A percentile compares a stretch with the other conserved stretches of the same genome.
phyloP scores from a whole-genome alignment of 2,329 filamentous ascomycete species.

The Sclerotinia borealis region DNA sequence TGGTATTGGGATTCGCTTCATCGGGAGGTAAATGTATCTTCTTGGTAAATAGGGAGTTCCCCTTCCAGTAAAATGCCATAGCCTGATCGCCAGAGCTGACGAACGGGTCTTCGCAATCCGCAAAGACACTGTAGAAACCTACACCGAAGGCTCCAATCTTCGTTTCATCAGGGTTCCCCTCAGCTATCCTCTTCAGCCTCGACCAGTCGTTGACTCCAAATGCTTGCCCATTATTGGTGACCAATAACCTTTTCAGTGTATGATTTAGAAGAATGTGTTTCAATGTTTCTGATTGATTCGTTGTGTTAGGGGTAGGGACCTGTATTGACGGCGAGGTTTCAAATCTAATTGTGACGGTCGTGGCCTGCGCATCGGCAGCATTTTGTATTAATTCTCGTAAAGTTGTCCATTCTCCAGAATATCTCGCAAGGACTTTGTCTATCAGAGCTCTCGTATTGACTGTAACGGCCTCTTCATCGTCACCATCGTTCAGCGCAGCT shows the following conservation, averaged over 20 bases:
- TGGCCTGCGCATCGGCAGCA: slow-evolving; percentile 92
- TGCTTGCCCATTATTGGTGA: slow-evolving; percentile 84
- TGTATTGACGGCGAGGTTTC: slow-evolving; percentile 81
- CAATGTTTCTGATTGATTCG: slow-evolving; percentile 63
- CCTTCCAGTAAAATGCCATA: slow-evolving; percentile 99
- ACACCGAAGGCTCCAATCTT: slow-evolving; percentile 99
- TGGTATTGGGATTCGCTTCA: slow-evolving; percentile 65
- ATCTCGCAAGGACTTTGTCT: slow-evolving; percentile 93
- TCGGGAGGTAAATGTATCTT: slow-evolving; percentile 67
- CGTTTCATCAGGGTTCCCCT: slow-evolving; percentile 96
- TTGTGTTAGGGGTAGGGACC: slow-evolving; percentile 58
- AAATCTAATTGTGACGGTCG: slow-evolving; percentile 83
- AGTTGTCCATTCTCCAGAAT: slow-evolving; percentile 90
- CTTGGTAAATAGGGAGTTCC: slow-evolving; percentile 92
- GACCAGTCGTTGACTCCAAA: slow-evolving; percentile 92
- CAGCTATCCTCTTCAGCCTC: slow-evolving; percentile 91
- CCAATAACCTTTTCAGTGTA: slow-evolving; percentile 78
- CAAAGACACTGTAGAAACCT: slow-evolving; percentile 97
- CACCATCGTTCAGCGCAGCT: slow-evolving; percentile 76
- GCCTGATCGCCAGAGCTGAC: slow-evolving; percentile 87
- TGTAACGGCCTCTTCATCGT: slow-evolving; percentile 94
- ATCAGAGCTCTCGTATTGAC: slow-evolving; percentile 96
- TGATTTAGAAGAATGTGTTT: slow-evolving; percentile 82
- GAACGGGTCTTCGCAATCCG: slow-evolving; percentile 96
- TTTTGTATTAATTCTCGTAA: slow-evolving; percentile 95